These are phyloP conservation scores for Penicillium sumatraense DNA, from an alignment of 2,329 filamentous ascomycete species.

Conservation along the genomic window DNA sequence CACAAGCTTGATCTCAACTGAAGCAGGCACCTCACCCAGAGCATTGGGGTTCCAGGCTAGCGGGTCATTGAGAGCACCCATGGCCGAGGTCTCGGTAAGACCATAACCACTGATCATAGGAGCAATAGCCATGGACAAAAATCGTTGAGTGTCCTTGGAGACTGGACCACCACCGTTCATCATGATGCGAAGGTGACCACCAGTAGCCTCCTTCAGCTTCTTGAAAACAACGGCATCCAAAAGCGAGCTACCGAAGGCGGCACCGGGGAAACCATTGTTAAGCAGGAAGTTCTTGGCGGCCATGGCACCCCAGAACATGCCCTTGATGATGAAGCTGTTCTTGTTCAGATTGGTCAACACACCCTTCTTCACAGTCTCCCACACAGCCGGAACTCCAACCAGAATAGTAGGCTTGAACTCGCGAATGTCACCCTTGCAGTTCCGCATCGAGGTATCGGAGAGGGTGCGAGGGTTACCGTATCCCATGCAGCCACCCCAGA, in stretches of 20 bases:
- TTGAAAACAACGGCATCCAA: slow-evolving; percentile 87
- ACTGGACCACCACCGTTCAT: slow-evolving; percentile 95
- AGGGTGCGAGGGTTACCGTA: slow-evolving; percentile 91
- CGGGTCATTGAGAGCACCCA: slow-evolving; percentile 66
- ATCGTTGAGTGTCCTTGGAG: slow-evolving; percentile 82
- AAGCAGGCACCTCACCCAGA: slow-evolving; percentile 77
- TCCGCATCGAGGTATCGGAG: slow-evolving; percentile 81
- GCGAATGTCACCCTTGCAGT: slow-evolving; percentile 91
- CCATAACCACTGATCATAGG: slow-evolving; percentile 96
- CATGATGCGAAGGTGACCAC: slow-evolving; percentile 83
- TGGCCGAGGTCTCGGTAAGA: slow-evolving; percentile 86
- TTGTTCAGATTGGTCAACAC: slow-evolving; percentile 78
- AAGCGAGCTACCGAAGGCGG: slow-evolving; percentile 60
- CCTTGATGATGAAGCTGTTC: slow-evolving; percentile 70
- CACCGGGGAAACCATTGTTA: slow-evolving; percentile 54
- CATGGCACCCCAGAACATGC: slow-evolving; percentile 76
- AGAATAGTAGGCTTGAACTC: slow-evolving; percentile 88
- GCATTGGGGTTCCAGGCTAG: slow-evolving; percentile 78
- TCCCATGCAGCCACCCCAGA: slow-evolving; percentile 88
- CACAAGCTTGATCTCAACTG: slow-evolving; percentile 87
- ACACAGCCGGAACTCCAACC: slow-evolving; percentile 93
- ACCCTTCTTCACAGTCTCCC: slow-evolving; percentile 97
- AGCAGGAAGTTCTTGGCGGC: slow-evolving; percentile 66
- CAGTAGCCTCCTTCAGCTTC: slow-evolving; percentile 88
- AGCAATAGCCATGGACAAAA: slow-evolving; percentile 88